phyloP scores from a whole-genome alignment of 108 stramenopile species.

The Skeletonema costatum region DNA sequence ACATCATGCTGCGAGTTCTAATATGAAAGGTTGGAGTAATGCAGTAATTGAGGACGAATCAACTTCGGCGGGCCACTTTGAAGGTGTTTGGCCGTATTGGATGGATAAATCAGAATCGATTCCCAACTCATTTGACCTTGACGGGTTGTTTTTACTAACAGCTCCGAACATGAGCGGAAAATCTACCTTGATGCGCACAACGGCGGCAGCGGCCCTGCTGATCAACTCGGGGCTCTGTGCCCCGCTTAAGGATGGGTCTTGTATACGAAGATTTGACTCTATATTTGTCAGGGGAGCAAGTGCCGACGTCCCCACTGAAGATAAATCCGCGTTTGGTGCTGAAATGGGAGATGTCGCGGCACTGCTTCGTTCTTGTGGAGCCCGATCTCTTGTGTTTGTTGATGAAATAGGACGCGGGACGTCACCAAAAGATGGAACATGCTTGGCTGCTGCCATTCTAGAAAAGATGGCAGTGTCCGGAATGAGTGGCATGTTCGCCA shows the following conservation, averaged over 20 bases:
- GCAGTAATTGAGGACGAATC: slow-evolving; percentile 54
- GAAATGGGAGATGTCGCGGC: slow-evolving; percentile 95
- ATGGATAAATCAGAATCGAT: slow-evolving; percentile 69
- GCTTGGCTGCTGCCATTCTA: slow-evolving; percentile 84
- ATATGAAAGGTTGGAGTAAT: slow-evolving; percentile 64
- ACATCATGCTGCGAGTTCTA: slow-evolving; percentile 77
- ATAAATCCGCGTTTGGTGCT: slow-evolving; percentile 93
- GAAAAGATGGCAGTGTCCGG: slow-evolving; percentile 68
- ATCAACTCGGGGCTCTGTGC: slow-evolving; percentile 85
- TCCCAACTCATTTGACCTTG: slow-evolving; percentile 72
- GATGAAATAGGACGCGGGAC: slow-evolving; percentile 97
- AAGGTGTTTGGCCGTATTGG: slow-evolving; percentile 88
- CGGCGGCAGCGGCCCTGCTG: slow-evolving; percentile 88
- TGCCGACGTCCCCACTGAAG: slow-evolving; percentile 91
- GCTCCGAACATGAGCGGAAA: slow-evolving; percentile 98
- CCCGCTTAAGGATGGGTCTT: slow-evolving; percentile 62
- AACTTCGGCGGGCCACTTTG: slow-evolving; percentile 48
- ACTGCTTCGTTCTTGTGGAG: slow-evolving; percentile 80
- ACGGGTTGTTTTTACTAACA: slow-evolving; percentile 88
- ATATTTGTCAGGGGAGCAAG: slow-evolving; percentile 91
- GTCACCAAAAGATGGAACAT: slow-evolving; percentile 86
- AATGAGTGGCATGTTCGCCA: slow-evolving; percentile 90
- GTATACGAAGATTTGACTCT: slow-evolving; percentile 79
- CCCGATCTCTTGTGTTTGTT: slow-evolving; percentile 87
- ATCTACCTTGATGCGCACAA: slow-evolving; percentile 92